phyloP scores from a whole-genome alignment of 2,329 filamentous ascomycete species.

The Beauveria brongniartii region DNA sequence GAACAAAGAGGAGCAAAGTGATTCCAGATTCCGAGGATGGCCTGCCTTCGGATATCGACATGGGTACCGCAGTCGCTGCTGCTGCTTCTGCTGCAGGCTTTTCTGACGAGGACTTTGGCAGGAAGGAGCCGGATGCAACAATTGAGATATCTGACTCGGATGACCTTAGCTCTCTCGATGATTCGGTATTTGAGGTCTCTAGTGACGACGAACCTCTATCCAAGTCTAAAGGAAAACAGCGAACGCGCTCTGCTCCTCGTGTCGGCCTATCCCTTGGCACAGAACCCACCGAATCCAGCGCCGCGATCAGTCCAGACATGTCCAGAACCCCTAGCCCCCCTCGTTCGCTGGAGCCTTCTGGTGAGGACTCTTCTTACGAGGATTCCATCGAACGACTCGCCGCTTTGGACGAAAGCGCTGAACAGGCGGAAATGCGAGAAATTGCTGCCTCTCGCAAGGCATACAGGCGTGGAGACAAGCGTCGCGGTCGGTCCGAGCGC shows the following conservation, averaged over 20 bases:
- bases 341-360: no score
- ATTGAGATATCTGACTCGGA: slow-evolving; percentile 14
- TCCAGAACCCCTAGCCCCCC: not conserved
- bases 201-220: slow-evolving; percentile 24
- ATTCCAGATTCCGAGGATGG: slow-evolving; percentile 24
- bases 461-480: slow-evolving; percentile 21
- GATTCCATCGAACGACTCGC: slow-evolving; percentile 18
- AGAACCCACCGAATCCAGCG: not conserved
- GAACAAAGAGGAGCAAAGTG: slow-evolving; percentile 23
- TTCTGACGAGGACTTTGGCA: slow-evolving; percentile 10
- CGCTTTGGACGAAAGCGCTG: not conserved
- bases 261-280: not conserved
- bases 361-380: not conserved
- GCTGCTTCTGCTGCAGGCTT: slow-evolving; percentile 16
- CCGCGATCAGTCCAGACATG: not conserved
- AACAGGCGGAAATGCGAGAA: slow-evolving; percentile 9
- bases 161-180: slow-evolving; percentile 13
- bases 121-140: slow-evolving; percentile 12
- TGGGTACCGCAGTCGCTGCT: slow-evolving; percentile 25
- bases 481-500: slow-evolving; percentile 40
- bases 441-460: slow-evolving; percentile 26
- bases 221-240: slow-evolving; percentile 15
- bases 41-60: slow-evolving; percentile 19
- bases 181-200: slow-evolving; percentile 12
- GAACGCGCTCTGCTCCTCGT: not conserved